Base-by-base conservation (phyloP, 805 yeast species). In the Yarrowia alimentaria region DNA sequence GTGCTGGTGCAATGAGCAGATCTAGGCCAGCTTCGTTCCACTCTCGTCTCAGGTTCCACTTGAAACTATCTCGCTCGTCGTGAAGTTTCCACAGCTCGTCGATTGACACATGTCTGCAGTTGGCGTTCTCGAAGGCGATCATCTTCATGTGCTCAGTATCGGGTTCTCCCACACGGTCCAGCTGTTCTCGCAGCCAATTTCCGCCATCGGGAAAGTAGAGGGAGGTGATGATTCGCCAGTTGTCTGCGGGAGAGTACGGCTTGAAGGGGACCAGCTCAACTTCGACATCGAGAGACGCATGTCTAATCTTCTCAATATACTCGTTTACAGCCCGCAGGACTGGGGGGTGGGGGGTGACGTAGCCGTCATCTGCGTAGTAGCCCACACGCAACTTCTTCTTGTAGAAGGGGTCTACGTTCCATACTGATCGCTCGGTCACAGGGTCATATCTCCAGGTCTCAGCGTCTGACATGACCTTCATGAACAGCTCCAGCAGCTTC, bases 181-280 rank as follows among this genome's bases (percentile, higher is more conserved):
- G 63, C 59, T 77, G 62, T 38, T 70, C 71, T 45, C 73, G 69
- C 60, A 80, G 81, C 53, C 72, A 76, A 55, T 67, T 64, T 62
- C 83, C 84, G 42, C 91, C 91, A 64, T 86, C 94, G 57, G 79
- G 74, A 10, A 72, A 69, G 65, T 82, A 85, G 66, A 82, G 54
- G 18, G 55, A 35, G 10, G 57, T 53, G 24, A 62, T 61, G 40
- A 59, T 53, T 9, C 47, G 54, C 66, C 65, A 59, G n/a, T 60
- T 60, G n/a, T 58, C 55, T n/a, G 51, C 60, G 19, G 57, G 59
- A n/a, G 57, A 52, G 51, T 54, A 57, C 24, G 61, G 54, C 12
- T 53, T 54, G 54, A 55, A 54, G 50, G 63, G 62, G 2, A 63
- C 57, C 7, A 65, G 42, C 28, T 63, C 63, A 19, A 63, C 57